phyloP scores from a whole-genome alignment of 768 basidiomycete genomes.

The Russula virescens region DNA sequence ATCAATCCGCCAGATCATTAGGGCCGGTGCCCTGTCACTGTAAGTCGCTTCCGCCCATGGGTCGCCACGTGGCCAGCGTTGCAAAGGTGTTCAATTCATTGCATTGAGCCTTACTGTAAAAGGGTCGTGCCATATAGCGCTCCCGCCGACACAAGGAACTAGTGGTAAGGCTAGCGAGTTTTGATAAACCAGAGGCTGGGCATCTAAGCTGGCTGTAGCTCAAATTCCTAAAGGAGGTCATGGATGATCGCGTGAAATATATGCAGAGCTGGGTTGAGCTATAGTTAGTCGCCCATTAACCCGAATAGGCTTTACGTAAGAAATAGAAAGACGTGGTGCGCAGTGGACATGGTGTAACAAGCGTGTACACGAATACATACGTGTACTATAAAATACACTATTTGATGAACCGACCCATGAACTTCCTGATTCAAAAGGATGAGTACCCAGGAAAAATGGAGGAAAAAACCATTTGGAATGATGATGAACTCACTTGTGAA shows the following conservation, averaged over 20 bases:
- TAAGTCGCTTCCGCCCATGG: neutral
- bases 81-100: neutral
- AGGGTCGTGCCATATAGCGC: no score
- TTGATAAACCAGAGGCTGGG: no score
- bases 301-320: neutral
- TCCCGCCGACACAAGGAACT: no score
- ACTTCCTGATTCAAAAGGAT: slow-evolving; percentile 51
- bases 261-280: no score
- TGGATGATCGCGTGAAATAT: no score
- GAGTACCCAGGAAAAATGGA: neutral
- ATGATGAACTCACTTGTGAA: slow-evolving; percentile 66
- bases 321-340: neutral
- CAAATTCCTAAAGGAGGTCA: no score
- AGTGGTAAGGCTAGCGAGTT: no score
- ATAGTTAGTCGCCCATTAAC: no score
- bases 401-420: slow-evolving; percentile 90
- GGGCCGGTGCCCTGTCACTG: no score
- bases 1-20: neutral
- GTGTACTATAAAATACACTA: slow-evolving; percentile 31
- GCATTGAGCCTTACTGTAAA: neutral
- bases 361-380: slow-evolving; percentile 4
- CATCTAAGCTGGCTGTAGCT: no score
- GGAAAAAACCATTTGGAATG: neutral
- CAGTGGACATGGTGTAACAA: neutral
- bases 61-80: neutral